Percentiles rank a stretch among this genome's conserved stretches.
Conservation (phyloP, 768 basidiomycete genomes). For the Suillus fuscotomentosus region DNA sequence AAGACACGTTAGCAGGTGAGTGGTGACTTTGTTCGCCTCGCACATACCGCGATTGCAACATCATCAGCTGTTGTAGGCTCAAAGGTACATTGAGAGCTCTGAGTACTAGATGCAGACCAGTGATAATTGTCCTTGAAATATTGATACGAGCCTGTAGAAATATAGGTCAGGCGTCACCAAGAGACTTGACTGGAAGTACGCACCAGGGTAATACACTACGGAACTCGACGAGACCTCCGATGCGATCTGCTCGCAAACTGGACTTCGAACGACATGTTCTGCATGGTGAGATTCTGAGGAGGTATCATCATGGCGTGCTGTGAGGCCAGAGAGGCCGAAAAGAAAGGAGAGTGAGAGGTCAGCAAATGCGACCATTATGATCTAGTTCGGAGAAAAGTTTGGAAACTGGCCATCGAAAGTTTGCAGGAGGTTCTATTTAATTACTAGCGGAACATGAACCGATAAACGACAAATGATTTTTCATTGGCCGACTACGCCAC, state of each 20-base stretch:
- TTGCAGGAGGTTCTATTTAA: no score
- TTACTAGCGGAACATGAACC: no score
- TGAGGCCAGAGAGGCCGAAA: background rate
- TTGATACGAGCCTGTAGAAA: constrained; percentile 8
- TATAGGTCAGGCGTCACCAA: background rate
- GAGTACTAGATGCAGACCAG: constrained; percentile 46
- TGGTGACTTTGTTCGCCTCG: background rate
- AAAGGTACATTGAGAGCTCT: constrained; percentile 44
- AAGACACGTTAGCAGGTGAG: background rate
- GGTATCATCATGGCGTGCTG: background rate
- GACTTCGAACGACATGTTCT: background rate
- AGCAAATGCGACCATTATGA: background rate
- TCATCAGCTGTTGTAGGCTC: constrained; percentile 51
- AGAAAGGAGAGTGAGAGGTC: background rate
- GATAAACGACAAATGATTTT: no score
- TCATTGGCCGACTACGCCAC: no score
- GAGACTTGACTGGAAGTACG: background rate
- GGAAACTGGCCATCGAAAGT: no score
- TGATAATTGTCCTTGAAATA: constrained; percentile 45
- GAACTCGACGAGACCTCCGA: constrained; percentile 40
- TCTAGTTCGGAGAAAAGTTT: background rate
- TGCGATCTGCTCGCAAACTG: constrained; percentile 36
- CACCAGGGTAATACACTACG: constrained; percentile 45
- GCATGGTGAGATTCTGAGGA: background rate
- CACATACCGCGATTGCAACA: constrained; percentile 44